These are phyloP conservation scores for Fulvia fulva DNA, from an alignment of 2,329 filamentous ascomycete genomes.

Conservation along the genomic window DNA sequence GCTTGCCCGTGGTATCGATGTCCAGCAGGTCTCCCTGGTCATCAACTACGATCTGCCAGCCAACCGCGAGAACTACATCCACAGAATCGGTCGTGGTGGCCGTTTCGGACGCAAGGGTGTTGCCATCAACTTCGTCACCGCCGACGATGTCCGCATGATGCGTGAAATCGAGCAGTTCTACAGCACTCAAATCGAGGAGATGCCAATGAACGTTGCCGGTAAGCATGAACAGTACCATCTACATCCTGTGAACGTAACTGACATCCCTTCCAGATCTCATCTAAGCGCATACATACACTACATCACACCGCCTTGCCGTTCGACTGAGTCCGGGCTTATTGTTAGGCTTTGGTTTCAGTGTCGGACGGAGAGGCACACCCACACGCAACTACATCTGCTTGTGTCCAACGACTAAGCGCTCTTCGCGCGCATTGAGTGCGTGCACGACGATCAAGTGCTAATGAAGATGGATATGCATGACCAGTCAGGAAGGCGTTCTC, in stretches of 20 bases:
- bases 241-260: constrained; percentile 5
- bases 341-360: constrained; percentile 6
- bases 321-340: constrained; percentile 21
- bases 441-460: constrained; percentile 17
- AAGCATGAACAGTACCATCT: constrained; percentile 34
- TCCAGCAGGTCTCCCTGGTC: constrained; percentile 98
- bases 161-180: constrained; percentile 99
- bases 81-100: constrained; percentile 98
- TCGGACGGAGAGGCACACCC: constrained; percentile 19
- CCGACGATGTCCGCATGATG: constrained; percentile 99
- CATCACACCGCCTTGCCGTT: constrained; percentile 21
- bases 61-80: constrained; percentile 99
- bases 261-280: constrained; percentile 44
- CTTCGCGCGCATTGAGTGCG: constrained; percentile 15
- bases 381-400: constrained; percentile 17
- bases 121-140: constrained; percentile 99
- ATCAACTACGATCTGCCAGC: constrained; percentile 99
- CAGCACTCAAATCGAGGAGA: constrained; percentile 99
- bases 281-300: constrained; percentile 28
- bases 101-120: constrained; percentile 99
- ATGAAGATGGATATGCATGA: constrained; percentile 28
- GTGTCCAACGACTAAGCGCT: constrained; percentile 18
- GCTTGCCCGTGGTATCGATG: constrained; percentile 98
- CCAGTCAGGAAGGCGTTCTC: constrained; percentile 24
- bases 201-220: constrained; percentile 88